phyloP scores from a whole-genome alignment of 2,329 filamentous ascomycete species.

The Phoma sp. region DNA sequence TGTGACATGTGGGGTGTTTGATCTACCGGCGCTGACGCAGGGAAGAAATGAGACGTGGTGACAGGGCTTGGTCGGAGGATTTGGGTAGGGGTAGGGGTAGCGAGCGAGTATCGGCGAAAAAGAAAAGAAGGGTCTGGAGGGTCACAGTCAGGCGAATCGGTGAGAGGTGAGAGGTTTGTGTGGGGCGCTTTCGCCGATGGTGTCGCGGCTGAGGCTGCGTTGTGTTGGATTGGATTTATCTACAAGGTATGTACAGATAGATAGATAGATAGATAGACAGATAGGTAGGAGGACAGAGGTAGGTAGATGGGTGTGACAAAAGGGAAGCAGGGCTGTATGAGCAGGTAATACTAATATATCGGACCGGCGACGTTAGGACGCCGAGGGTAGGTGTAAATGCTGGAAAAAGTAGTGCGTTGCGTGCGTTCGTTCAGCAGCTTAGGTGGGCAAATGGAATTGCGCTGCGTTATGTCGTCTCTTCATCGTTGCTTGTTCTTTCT shows the following conservation, averaged over 20 bases:
- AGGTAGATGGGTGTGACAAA: neutral
- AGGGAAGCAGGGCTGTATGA: neutral
- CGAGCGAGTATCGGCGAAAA: no score
- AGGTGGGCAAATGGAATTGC: neutral
- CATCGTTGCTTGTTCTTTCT: no score
- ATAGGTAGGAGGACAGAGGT: no score
- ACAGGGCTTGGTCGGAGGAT: neutral
- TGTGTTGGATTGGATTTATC: no score
- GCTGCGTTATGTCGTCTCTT: constrained; percentile 11
- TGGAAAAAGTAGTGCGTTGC: neutral
- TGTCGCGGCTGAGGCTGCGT: no score
- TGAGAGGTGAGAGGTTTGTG: no score
- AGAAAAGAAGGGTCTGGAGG: no score
- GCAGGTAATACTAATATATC: neutral
- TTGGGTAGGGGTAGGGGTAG: no score
- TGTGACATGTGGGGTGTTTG: constrained; percentile 5
- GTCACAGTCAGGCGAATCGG: no score
- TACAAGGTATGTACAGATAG: no score
- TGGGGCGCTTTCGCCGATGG: no score
- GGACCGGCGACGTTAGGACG: neutral
- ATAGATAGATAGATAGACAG: no score
- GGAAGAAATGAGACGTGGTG: neutral
- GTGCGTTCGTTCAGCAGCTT: neutral
- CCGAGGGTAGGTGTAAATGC: constrained; percentile 12
- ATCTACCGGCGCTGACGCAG: neutral